Conservation (phyloP, 2,329 filamentous ascomycete species). For the Nemania sp. region DNA sequence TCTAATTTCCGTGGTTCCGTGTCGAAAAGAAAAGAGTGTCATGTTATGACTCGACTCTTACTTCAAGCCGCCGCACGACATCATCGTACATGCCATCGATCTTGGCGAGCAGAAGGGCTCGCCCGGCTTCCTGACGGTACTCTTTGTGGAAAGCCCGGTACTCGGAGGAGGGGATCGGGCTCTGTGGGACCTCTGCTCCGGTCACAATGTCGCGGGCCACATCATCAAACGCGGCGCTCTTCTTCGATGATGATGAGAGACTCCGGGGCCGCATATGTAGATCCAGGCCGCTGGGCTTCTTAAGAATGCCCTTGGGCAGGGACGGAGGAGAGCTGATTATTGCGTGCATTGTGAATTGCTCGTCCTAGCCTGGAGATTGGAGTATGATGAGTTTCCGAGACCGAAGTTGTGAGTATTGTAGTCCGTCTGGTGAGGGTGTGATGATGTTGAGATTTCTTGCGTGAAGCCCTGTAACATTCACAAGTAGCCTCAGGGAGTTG, state of each 20-base stretch:
- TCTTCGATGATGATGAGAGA: constrained; percentile 26
- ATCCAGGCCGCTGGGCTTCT: constrained; percentile 26
- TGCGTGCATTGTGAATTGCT: constrained; percentile 20
- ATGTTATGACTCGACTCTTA: constrained; percentile 22
- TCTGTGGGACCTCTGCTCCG: constrained; percentile 28
- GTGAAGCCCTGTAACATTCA: neutral
- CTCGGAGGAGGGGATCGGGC: constrained; percentile 24
- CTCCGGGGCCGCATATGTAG: constrained; percentile 25
- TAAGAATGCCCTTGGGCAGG: constrained; percentile 30
- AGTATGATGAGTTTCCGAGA: neutral
- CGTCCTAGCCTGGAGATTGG: neutral
- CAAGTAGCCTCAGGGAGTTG: constrained; percentile 1
- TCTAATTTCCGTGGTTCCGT: neutral
- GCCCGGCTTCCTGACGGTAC: constrained; percentile 29
- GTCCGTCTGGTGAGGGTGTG: neutral
- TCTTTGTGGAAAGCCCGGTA: constrained; percentile 31
- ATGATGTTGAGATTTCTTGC: neutral
- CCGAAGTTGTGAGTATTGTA: neutral
- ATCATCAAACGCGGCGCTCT: constrained; percentile 29
- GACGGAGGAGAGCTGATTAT: constrained; percentile 21
- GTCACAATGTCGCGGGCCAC: constrained; percentile 31
- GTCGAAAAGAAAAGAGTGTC: neutral
- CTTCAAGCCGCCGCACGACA: constrained; percentile 27
- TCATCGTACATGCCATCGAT: constrained; percentile 31
- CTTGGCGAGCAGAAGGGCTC: constrained; percentile 27